phyloP scores from a whole-genome alignment of 208 protist species.

The Lotmaria passim region DNA sequence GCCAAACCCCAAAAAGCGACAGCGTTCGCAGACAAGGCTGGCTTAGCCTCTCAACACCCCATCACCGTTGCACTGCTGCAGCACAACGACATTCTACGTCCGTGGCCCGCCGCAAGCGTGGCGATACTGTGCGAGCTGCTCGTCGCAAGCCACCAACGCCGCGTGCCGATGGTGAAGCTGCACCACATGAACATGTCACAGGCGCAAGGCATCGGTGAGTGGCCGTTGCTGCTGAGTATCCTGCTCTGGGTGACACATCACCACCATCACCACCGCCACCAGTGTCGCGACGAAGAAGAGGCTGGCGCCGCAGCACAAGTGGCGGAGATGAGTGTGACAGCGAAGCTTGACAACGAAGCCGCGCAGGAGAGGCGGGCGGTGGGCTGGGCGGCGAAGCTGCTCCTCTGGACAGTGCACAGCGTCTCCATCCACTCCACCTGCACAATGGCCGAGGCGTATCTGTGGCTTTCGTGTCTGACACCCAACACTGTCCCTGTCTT shows the following conservation, averaged over 20 bases:
- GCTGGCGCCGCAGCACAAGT: not conserved
- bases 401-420: conserved; percentile 88
- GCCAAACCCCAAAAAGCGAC: not conserved
- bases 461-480: conserved; percentile 68
- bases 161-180: conserved; percentile 82
- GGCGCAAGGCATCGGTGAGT: conserved; percentile 56
- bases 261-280: not conserved
- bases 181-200: conserved; percentile 87
- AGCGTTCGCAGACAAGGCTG: not conserved
- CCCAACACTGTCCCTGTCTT: conserved; percentile 76
- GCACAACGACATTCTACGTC: conserved; percentile 46
- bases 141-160: conserved; percentile 53
- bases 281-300: too few species aligned
- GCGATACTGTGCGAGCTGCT: conserved; percentile 79
- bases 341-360: not conserved
- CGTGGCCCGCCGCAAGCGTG: conserved; percentile 48
- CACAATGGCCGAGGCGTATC: conserved; percentile 65
- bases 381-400: conserved; percentile 74
- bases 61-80: conserved; percentile 54
- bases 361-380: conserved; percentile 42
- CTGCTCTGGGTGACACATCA: conserved; percentile 79
- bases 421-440: conserved; percentile 79
- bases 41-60: conserved; percentile 7
- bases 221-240: conserved; percentile 83
- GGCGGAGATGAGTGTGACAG: not conserved